A percentile compares a stretch with the other conserved stretches of the same genome.
These are phyloP conservation scores for Hirsutella minnesotensis DNA, from an alignment of 2,329 filamentous ascomycete species.

Conservation along the genomic window DNA sequence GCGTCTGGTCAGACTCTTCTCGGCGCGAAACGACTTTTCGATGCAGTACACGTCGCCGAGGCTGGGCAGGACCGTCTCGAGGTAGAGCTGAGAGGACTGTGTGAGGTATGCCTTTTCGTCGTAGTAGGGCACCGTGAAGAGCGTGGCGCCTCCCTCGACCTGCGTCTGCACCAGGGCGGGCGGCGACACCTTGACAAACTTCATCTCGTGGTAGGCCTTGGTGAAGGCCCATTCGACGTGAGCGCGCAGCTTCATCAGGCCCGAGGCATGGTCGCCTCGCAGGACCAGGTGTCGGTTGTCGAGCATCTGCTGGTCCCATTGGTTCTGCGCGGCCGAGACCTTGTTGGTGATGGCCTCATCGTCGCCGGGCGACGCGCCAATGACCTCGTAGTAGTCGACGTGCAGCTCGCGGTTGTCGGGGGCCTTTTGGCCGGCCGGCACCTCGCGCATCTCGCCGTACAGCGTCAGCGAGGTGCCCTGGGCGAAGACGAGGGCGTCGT, in stretches of 20 bases:
- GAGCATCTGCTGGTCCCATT: conserved; percentile 47
- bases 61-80: conserved; percentile 85
- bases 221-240: conserved; percentile 73
- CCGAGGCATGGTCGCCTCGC: conserved; percentile 71
- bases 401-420: conserved; percentile 80
- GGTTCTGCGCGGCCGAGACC: conserved; percentile 31
- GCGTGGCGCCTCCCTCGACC: conserved; percentile 82
- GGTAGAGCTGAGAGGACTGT: conserved; percentile 93
- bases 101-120: conserved; percentile 85
- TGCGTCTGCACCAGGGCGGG: conserved; percentile 91
- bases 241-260: conserved; percentile 78
- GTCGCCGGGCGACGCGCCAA: conserved; percentile 69
- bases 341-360: conserved; percentile 86
- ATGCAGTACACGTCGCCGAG: conserved; percentile 96
- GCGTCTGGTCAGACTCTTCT: conserved; percentile 88
- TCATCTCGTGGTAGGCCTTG: conserved; percentile 63
- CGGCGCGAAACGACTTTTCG: conserved; percentile 96
- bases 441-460: conserved; percentile 70
- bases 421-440: conserved; percentile 66
- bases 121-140: conserved; percentile 86
- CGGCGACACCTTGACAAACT: conserved; percentile 73
- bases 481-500: conserved; percentile 76
- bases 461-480: conserved; percentile 81
- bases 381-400: conserved; percentile 78
- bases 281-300: conserved; percentile 78